Conservation (phyloP, 768 basidiomycete genomes). For the Pleurotus ostreatus region DNA sequence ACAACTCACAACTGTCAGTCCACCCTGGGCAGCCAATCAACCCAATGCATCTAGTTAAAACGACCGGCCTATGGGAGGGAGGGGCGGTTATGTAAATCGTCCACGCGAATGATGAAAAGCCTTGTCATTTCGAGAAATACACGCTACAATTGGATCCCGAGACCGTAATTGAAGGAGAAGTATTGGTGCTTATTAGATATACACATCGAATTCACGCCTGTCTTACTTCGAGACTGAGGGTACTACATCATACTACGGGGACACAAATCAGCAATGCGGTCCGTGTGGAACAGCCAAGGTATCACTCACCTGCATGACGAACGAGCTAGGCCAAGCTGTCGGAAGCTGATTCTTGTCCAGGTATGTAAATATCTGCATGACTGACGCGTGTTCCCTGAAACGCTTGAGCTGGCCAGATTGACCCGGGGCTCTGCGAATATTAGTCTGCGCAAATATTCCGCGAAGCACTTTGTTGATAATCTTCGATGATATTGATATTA, state of each 20-base stretch:
- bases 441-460: slow-evolving; percentile 53
- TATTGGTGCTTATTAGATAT: too few relatives aligned
- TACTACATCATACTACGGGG: not conserved
- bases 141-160: too few relatives aligned
- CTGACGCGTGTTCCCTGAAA: slow-evolving; percentile 1
- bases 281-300: not conserved
- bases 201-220: too few relatives aligned
- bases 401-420: slow-evolving; percentile 61
- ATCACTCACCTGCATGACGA: slow-evolving; percentile 12
- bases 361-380: slow-evolving; percentile 4
- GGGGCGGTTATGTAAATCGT: too few relatives aligned
- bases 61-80: too few relatives aligned
- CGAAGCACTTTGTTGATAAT: slow-evolving; percentile 61
- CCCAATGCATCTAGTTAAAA: too few relatives aligned
- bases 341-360: slow-evolving; percentile 10
- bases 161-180: too few relatives aligned
- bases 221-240: too few relatives aligned
- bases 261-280: not conserved
- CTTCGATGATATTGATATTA: slow-evolving; percentile 20
- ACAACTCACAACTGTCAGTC: too few relatives aligned
- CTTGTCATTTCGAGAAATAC: too few relatives aligned
- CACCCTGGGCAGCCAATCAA: too few relatives aligned
- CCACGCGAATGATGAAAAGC: too few relatives aligned
- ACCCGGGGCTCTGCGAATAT: slow-evolving; percentile 63
- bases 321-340: slow-evolving; percentile 12